These are phyloP conservation scores for Neocucurbitaria cava DNA, from an alignment of 2,329 filamentous ascomycete species.

Conservation along the genomic window DNA sequence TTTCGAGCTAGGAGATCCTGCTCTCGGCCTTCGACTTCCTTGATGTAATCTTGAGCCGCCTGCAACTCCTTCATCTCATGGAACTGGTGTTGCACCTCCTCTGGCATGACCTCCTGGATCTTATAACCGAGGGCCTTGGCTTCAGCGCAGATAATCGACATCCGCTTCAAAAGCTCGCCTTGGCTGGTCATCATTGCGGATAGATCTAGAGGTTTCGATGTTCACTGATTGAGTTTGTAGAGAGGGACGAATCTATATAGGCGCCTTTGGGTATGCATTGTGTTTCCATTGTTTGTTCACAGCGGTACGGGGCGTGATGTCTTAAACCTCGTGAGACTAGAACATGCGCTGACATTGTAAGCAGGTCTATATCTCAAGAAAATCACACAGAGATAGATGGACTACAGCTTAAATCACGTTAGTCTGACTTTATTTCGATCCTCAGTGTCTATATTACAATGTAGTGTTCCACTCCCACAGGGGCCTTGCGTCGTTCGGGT, in stretches of 20 bases:
- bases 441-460: too few relatives aligned
- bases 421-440: too few relatives aligned
- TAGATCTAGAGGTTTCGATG: neutral
- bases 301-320: too few relatives aligned
- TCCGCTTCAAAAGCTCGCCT: conserved; percentile 20
- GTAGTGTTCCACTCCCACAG: too few relatives aligned
- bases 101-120: conserved; percentile 21
- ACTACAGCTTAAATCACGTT: too few relatives aligned
- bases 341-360: too few relatives aligned
- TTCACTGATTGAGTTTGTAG: neutral
- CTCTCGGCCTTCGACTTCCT: conserved; percentile 20
- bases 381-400: too few relatives aligned
- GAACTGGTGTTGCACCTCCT: conserved; percentile 17
- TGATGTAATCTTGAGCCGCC: conserved; percentile 20
- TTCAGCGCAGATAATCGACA: conserved; percentile 16
- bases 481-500: too few relatives aligned
- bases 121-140: conserved; percentile 18
- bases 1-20: conserved; percentile 13
- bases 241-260: neutral
- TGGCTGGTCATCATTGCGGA: conserved; percentile 14
- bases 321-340: too few relatives aligned
- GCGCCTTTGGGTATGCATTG: neutral
- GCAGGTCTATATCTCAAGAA: too few relatives aligned
- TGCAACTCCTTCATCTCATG: conserved; percentile 17
- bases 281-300: neutral